phyloP scores from a whole-genome alignment of 2,329 filamentous ascomycete genomes.

The Cladosporium cucumerinum region DNA sequence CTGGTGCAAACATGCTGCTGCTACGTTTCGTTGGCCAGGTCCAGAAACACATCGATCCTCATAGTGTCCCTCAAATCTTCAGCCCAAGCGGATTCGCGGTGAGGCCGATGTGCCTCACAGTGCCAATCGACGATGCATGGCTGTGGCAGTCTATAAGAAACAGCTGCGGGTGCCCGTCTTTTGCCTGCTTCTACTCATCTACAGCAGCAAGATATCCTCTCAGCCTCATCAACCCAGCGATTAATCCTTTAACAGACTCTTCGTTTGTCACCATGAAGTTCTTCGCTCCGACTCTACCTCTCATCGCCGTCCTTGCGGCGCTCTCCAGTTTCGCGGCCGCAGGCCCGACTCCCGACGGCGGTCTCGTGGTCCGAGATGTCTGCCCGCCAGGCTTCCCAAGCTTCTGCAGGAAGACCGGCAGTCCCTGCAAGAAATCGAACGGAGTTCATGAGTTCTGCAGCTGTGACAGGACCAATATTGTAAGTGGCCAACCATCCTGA shows the following conservation, averaged over 20 bases:
- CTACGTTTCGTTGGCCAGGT: not conserved
- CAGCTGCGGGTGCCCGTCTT: no score
- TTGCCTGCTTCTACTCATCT: not conserved
- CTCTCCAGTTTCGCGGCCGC: not conserved
- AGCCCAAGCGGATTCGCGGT: not conserved
- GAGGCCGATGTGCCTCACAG: not conserved
- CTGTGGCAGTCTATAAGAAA: not conserved
- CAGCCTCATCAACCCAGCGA: not conserved
- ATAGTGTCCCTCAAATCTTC: not conserved
- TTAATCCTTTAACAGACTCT: no score
- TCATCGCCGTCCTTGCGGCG: not conserved
- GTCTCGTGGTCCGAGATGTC: not conserved
- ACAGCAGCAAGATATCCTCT: not conserved
- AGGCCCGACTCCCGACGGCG: not conserved
- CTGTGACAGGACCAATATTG: slow-evolving; percentile 8
- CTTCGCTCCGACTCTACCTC: not conserved
- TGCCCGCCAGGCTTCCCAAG: not conserved
- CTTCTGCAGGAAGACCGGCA: not conserved
- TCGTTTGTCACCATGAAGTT: not conserved
- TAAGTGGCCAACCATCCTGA: not conserved
- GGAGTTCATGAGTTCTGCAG: slow-evolving; percentile 7
- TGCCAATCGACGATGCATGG: not conserved
- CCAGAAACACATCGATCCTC: not conserved
- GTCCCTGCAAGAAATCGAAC: not conserved
- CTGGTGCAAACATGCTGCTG: not conserved